A percentile compares a stretch with the other conserved stretches of the same genome.
phyloP scores from a whole-genome alignment of 768 basidiomycete species.

The Boletus patriciae region DNA sequence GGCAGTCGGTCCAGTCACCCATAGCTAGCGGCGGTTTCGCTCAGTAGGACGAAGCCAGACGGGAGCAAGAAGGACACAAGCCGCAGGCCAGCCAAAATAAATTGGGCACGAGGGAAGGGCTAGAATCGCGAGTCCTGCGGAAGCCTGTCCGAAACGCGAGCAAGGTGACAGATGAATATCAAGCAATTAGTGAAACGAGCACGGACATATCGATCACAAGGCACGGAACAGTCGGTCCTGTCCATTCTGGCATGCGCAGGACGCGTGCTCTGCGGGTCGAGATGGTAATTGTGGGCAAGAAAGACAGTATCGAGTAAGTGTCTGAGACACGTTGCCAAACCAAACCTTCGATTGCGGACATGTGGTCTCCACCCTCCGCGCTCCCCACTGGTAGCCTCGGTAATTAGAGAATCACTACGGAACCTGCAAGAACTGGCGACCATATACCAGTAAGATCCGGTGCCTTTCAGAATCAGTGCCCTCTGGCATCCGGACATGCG shows the following conservation, averaged over 20 bases:
- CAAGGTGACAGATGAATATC: conserved; percentile 16
- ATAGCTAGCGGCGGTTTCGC: conserved; percentile 6
- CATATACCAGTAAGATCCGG: background rate
- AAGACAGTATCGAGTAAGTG: conserved; percentile 7
- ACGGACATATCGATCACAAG: conserved; percentile 24
- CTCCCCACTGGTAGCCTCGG: conserved; percentile 1
- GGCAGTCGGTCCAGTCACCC: conserved; percentile 13
- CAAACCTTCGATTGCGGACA: conserved; percentile 19
- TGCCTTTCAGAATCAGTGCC: background rate
- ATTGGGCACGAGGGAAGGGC: conserved; percentile 32
- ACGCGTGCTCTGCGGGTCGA: conserved; percentile 23
- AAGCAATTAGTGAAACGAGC: conserved; percentile 14
- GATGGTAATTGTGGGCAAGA: conserved; percentile 6
- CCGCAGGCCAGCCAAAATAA: conserved; percentile 21
- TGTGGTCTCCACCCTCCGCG: conserved; percentile 9
- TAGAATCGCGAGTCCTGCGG: conserved; percentile 24
- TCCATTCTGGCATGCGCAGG: conserved; percentile 25
- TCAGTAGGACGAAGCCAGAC: conserved; percentile 1
- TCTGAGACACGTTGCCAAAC: conserved; percentile 23
- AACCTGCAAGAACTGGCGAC: background rate
- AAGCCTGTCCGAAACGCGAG: conserved; percentile 31
- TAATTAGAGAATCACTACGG: conserved; percentile 6
- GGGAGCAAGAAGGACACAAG: conserved; percentile 6
- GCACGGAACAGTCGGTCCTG: conserved; percentile 16
- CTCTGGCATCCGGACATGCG: background rate